A percentile compares a stretch with the other conserved stretches of the same genome.
Conservation (phyloP, 2,329 filamentous ascomycete genomes). For the Diaporthe ilicicola region DNA sequence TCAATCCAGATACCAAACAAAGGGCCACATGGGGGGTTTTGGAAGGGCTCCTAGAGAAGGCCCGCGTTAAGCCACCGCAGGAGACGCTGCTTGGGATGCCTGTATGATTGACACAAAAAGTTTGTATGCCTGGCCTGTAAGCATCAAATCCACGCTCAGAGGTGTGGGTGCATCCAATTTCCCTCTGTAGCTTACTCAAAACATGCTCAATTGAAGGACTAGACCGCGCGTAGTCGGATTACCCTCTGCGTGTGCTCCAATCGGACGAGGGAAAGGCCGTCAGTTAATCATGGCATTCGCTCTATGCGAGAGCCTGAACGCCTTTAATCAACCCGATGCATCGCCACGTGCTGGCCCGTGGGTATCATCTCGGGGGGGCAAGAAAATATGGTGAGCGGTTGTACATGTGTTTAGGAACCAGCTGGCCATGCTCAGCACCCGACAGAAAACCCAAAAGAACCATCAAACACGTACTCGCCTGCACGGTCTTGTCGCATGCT, state of each 20-base stretch:
- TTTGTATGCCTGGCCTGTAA: no score
- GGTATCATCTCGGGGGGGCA: not conserved
- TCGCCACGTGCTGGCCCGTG: not conserved
- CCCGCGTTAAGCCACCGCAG: not conserved
- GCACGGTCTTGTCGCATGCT: constrained; percentile 59
- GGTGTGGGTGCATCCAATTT: no score
- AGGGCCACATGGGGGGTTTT: constrained; percentile 27
- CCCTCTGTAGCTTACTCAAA: no score
- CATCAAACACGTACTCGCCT: constrained; percentile 63
- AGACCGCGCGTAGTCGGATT: no score
- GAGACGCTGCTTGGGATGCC: not conserved
- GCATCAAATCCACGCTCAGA: no score
- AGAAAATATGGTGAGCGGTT: not conserved
- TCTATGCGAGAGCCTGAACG: constrained; percentile 2
- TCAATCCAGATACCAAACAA: constrained; percentile 20
- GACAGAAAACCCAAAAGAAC: constrained; percentile 67
- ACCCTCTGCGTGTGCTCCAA: not conserved
- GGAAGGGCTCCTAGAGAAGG: constrained; percentile 26
- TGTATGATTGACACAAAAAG: not conserved
- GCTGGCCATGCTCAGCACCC: constrained; percentile 41
- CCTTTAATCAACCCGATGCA: not conserved
- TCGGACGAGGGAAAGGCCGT: not conserved
- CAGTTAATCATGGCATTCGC: not conserved
- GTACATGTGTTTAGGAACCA: constrained; percentile 20
- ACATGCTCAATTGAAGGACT: not conserved